A percentile compares a stretch with the other conserved stretches of the same genome.
These are phyloP conservation scores for Crithidia brevicula DNA, from an alignment of 208 protist genomes.

Conservation along the genomic window DNA sequence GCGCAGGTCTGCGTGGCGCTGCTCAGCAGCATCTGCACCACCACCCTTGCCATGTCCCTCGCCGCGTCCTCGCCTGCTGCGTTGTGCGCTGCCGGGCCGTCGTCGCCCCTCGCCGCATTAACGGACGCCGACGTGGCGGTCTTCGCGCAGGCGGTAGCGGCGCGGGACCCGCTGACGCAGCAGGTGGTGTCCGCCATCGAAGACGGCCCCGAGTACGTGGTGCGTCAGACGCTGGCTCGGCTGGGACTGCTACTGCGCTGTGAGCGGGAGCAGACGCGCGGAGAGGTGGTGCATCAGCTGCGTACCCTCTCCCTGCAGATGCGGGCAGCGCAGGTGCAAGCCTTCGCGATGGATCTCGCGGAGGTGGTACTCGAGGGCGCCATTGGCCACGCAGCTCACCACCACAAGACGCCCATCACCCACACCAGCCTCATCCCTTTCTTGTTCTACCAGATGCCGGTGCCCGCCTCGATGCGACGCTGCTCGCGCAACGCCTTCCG, in stretches of 20 bases:
- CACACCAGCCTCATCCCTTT: conserved; percentile 54
- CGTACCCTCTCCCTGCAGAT: conserved; percentile 76
- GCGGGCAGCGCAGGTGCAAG: conserved; percentile 38
- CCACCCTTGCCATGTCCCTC: conserved; percentile 37
- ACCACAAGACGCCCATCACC: conserved; percentile 36
- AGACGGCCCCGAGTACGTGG: conserved; percentile 30
- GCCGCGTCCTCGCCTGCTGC: conserved; percentile 10
- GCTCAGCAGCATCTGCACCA: conserved; percentile 71
- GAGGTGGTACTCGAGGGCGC: conserved; percentile 66
- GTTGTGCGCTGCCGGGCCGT: not conserved
- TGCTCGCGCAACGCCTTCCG: conserved; percentile 77
- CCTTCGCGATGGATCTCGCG: conserved; percentile 55
- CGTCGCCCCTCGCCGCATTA: conserved; percentile 13
- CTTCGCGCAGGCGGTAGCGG: conserved; percentile 1
- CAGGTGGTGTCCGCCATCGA: conserved; percentile 38
- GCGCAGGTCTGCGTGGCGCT: conserved; percentile 79
- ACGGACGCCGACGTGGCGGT: conserved; percentile 1
- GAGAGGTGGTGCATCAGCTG: conserved; percentile 67
- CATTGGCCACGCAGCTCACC: conserved; percentile 40
- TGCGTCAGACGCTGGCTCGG: conserved; percentile 51
- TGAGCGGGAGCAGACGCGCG: conserved; percentile 68
- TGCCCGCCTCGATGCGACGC: conserved; percentile 64
- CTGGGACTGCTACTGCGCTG: conserved; percentile 67
- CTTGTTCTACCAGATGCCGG: conserved; percentile 49
- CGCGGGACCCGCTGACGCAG: conserved; percentile 36